Percentiles rank a stretch among this genome's conserved stretches.
phyloP scores from a whole-genome alignment of 345 rosid genomes.

The Psidium friedrichsthalianum region DNA sequence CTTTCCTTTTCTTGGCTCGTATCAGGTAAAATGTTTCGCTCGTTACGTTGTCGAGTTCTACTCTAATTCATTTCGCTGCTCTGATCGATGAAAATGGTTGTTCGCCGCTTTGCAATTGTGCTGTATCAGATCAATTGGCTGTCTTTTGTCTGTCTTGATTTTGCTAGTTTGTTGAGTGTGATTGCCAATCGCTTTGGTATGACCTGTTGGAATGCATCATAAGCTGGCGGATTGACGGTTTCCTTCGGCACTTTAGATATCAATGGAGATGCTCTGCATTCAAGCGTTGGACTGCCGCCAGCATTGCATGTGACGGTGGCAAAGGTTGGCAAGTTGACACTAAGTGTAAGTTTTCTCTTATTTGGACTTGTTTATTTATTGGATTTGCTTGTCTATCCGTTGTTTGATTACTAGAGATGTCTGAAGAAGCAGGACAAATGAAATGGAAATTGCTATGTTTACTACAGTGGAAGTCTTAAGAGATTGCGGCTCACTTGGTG shows the following conservation, averaged over 20 bases:
- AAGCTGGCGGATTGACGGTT: neutral
- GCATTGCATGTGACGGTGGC: conserved; percentile 84
- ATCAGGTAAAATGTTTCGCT: too few species aligned
- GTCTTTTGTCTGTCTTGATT: neutral
- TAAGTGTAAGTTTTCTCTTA: conserved; percentile 40
- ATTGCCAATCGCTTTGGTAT: neutral
- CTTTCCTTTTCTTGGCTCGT: neutral
- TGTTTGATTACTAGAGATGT: neutral
- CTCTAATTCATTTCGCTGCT: neutral
- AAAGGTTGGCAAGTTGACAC: conserved; percentile 75
- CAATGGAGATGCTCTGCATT: conserved; percentile 94
- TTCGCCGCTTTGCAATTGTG: neutral
- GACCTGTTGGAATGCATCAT: neutral
- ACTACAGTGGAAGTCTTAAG: neutral
- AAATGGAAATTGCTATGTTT: neutral
- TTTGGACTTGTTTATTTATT: neutral
- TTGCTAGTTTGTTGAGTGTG: neutral
- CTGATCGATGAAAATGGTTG: neutral
- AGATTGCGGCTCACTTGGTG: neutral
- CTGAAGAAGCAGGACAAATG: neutral
- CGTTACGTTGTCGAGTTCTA: neutral
- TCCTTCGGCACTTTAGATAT: conserved; percentile 38
- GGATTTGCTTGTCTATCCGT: neutral
- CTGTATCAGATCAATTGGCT: neutral
- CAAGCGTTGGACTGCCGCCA: conserved; percentile 96